Percentiles rank a stretch among this genome's conserved stretches.
These are phyloP conservation scores for Chaetothyriales sp. DNA, from an alignment of 2,329 filamentous ascomycete genomes.

Conservation along the genomic window DNA sequence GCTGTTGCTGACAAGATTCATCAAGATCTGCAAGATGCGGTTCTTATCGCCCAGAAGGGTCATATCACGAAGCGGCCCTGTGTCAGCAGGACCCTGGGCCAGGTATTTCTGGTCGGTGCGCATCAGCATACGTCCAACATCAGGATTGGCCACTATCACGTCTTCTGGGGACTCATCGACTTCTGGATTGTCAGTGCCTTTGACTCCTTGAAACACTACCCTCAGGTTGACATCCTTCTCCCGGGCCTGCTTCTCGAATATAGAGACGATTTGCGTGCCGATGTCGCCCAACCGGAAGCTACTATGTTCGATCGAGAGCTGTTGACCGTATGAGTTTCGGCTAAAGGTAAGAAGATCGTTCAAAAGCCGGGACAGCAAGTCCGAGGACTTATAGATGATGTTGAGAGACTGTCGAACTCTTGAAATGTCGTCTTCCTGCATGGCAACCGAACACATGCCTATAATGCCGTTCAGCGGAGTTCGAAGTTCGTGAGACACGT, in stretches of 20 bases:
- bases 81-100: constrained; percentile 47
- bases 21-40: constrained; percentile 67
- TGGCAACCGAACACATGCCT: constrained; percentile 83
- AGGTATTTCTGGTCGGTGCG: constrained; percentile 24
- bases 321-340: constrained; percentile 82
- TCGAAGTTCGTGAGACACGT: constrained; percentile 73
- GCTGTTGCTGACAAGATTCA: constrained; percentile 67
- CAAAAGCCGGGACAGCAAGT: constrained; percentile 66
- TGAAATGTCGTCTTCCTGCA: constrained; percentile 67
- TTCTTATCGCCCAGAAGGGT: constrained; percentile 79
- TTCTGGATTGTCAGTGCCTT: constrained; percentile 17
- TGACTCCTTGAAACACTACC: constrained; percentile 50
- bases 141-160: constrained; percentile 29
- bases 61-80: constrained; percentile 63
- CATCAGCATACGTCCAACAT: constrained; percentile 6
- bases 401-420: constrained; percentile 69
- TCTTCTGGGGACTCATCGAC: constrained; percentile 14
- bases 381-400: constrained; percentile 73
- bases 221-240: constrained; percentile 60
- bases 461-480: constrained; percentile 90
- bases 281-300: constrained; percentile 73
- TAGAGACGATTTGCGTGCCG: constrained; percentile 62
- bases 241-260: constrained; percentile 76
- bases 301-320: constrained; percentile 63
- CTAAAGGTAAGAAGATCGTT: constrained; percentile 83